These are phyloP conservation scores for Pythium dissimile DNA, from an alignment of 352 stramenopile genomes.

Conservation along the genomic window DNA sequence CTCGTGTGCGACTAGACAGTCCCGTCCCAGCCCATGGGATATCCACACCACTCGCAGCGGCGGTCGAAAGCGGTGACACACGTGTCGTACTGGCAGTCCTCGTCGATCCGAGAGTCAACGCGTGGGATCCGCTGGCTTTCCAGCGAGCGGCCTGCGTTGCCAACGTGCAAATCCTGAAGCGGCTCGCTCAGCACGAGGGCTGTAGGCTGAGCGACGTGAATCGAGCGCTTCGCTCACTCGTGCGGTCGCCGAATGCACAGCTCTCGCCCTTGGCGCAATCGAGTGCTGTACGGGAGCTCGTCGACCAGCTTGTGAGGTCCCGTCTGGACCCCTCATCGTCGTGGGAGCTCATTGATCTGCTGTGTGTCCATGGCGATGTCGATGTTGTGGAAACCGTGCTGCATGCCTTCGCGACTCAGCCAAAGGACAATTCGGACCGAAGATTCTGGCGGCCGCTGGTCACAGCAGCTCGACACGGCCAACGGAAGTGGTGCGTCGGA, in stretches of 20 bases:
- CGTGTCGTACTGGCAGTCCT: neutral
- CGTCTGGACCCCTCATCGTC: neutral
- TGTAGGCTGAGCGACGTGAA: slow-evolving; percentile 12
- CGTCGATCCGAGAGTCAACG: neutral
- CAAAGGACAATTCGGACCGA: neutral
- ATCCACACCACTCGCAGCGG: slow-evolving; percentile 4
- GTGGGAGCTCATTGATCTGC: slow-evolving; percentile 14
- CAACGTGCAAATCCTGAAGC: neutral
- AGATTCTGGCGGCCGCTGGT: slow-evolving; percentile 20
- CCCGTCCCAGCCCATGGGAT: too few species aligned
- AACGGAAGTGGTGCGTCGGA: slow-evolving; percentile 8
- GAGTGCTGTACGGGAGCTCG: neutral
- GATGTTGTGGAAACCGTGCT: slow-evolving; percentile 3
- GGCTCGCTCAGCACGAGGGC: neutral
- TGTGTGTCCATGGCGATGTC: slow-evolving; percentile 6
- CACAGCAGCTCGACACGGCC: slow-evolving; percentile 16
- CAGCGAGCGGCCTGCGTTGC: slow-evolving; percentile 3
- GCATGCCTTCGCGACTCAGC: neutral
- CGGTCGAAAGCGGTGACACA: neutral
- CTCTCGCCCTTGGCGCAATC: too few species aligned
- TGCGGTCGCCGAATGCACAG: too few species aligned
- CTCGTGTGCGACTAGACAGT: too few species aligned
- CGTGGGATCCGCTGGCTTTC: slow-evolving; percentile 14
- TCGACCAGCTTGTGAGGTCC: neutral
- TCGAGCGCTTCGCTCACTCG: neutral